phyloP scores from a whole-genome alignment of 2,329 filamentous ascomycete species.

The Pyrenochaeta sp. region DNA sequence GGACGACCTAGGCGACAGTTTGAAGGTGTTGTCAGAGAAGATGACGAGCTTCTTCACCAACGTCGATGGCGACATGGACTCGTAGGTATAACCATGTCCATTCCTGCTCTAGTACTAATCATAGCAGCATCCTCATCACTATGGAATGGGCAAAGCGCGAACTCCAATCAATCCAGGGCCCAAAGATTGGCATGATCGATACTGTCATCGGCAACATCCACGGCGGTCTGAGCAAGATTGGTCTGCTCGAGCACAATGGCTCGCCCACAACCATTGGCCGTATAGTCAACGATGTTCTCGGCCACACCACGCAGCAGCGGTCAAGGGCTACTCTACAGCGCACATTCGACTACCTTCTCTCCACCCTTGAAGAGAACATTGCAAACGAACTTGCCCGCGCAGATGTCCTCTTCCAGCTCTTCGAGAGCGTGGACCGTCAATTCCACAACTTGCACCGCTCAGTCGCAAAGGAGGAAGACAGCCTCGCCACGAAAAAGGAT shows the following conservation, averaged over 20 bases:
- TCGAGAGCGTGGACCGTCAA: conserved; percentile 88
- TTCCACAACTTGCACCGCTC: conserved; percentile 88
- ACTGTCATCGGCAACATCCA: conserved; percentile 87
- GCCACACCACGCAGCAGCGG: conserved; percentile 80
- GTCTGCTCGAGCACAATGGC: conserved; percentile 48
- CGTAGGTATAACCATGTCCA: conserved; percentile 56
- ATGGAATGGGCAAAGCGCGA: conserved; percentile 97
- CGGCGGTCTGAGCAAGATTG: conserved; percentile 72
- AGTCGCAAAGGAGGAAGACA: conserved; percentile 82
- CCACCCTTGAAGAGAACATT: conserved; percentile 88
- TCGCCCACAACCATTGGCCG: conserved; percentile 73
- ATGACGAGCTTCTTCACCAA: conserved; percentile 92
- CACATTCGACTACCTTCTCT: conserved; percentile 87
- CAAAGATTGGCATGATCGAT: conserved; percentile 65
- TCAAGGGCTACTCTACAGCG: conserved; percentile 82
- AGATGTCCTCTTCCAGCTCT: conserved; percentile 83
- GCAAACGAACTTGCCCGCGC: conserved; percentile 83
- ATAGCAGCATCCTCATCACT: conserved; percentile 78
- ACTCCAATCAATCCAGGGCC: conserved; percentile 62
- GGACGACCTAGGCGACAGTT: conserved; percentile 83
- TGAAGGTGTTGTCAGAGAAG: conserved; percentile 84
- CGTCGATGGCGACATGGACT: conserved; percentile 91
- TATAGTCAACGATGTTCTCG: conserved; percentile 77
- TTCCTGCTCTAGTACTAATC: conserved; percentile 19
- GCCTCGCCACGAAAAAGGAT: conserved; percentile 80